Evolutionary conservation across 495 filamentous ascomycete genomes (phyloP), one percentile per base, ranked within the genome.

Genomic region (Annulohypoxylon maeteangense): DNA sequence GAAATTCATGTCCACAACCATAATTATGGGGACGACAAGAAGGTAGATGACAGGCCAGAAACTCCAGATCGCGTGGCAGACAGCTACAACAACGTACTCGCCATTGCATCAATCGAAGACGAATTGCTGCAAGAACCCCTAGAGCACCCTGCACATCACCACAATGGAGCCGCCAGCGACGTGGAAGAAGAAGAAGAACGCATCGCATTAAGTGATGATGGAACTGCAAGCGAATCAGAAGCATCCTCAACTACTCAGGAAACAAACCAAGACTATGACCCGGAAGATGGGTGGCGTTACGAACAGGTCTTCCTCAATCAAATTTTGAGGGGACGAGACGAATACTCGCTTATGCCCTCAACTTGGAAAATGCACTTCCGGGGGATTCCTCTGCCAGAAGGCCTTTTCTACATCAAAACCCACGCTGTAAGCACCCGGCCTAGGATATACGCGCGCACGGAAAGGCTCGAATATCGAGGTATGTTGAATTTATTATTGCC

Each of bases 361-460:
- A 74, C 70, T 20, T 78, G 75, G 75, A 70, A 38, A 51, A 74
- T 76, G 73, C 73, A 78, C 61, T 76, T 78, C 18, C 67, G 68
- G 29, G 75, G 75, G 10, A 66, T 78, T 47, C 75, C 75, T 31
- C 53, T 78, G 18, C 75, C 75, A 0, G 60, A 78, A 25, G 62
- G 68, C 23, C 56, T 78, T 2, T 78, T 70, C 50, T 78, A 78
- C 36, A 11, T 51, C 56, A 48, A 76, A 25, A 59, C 53, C 12
- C 61, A 70, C 29, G 12, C 45, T 16, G 54, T 58, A 16, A 74
- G 68, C 25, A 12, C 16, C 18, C 67, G 75, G 7, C 75, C 75
- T 14, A 69, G 71, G 45, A 74, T 78, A 55, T 75, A 78, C 34
- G 70, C 74, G 6, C 74, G 27, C 14, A 57, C 61, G 32, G 58